Conservation (phyloP, 495 filamentous ascomycete species). For the Glarea lozoyensis region DNA sequence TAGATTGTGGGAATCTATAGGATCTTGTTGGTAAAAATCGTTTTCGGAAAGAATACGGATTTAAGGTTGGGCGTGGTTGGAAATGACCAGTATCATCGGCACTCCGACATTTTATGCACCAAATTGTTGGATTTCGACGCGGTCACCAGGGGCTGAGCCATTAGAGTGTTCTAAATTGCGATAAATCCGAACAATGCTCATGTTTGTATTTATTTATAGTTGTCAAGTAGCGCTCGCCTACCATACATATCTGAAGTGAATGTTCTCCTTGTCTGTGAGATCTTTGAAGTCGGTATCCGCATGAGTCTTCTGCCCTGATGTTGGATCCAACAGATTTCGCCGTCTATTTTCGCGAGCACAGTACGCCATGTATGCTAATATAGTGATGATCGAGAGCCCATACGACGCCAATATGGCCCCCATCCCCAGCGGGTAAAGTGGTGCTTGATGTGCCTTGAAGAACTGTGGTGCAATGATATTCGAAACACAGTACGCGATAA, state of each 20-base stretch:
- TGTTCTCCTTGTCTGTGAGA: slow-evolving; percentile 27
- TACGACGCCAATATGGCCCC: slow-evolving; percentile 47
- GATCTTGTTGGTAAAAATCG: too few species aligned
- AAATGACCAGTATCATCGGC: too few species aligned
- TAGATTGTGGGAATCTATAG: too few species aligned
- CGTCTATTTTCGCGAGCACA: slow-evolving; percentile 16
- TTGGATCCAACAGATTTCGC: slow-evolving; percentile 19
- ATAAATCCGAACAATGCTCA: too few species aligned
- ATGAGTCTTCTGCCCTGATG: slow-evolving; percentile 7
- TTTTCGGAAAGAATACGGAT: too few species aligned
- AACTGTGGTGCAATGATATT: slow-evolving; percentile 11
- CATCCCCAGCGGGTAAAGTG: slow-evolving; percentile 52
- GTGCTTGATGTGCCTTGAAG: slow-evolving; percentile 5
- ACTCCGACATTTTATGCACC: too few species aligned
- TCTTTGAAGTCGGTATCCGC: slow-evolving; percentile 22
- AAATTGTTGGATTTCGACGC: too few species aligned
- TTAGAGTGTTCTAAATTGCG: too few species aligned
- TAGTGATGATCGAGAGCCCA: slow-evolving; percentile 10
- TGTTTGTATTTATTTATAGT: too few species aligned
- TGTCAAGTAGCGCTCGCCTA: too few species aligned
- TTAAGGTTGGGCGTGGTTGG: too few species aligned
- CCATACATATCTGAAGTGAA: slow-evolving; percentile 25
- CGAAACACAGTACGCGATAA: slow-evolving; percentile 1
- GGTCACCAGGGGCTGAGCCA: too few species aligned
- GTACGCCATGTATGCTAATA: slow-evolving; percentile 16